Evolutionary conservation across 1,284 basidiomycete species (phyloP).

Genomic region (Neolentinus lepideus): DNA sequence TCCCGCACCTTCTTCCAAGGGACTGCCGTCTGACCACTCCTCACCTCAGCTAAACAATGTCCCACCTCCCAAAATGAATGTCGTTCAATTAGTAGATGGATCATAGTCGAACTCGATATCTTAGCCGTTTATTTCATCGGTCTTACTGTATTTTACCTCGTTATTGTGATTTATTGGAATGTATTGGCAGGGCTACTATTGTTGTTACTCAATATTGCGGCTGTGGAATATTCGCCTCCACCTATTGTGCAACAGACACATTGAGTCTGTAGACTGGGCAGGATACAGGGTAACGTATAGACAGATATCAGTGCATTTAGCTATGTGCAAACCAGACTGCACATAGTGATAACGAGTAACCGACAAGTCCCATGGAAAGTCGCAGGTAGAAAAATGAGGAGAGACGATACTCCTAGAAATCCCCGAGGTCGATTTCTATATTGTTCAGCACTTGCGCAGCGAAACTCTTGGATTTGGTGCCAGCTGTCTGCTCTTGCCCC

Average conservation of each 20-base stretch:
- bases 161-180: not conserved
- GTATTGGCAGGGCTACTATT: not conserved
- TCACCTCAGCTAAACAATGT: not conserved
- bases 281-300: too few relatives aligned
- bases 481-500: constrained; percentile 9
- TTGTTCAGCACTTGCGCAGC: constrained; percentile 54
- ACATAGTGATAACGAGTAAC: too few relatives aligned
- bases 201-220: not conserved
- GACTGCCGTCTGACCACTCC: not conserved
- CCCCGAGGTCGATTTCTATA: constrained; percentile 72
- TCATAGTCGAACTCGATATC: not conserved
- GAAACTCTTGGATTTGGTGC: constrained; percentile 34
- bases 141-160: not conserved
- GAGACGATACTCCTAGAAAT: constrained; percentile 42
- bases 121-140: not conserved
- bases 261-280: too few relatives aligned
- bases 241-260: too few relatives aligned
- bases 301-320: too few relatives aligned
- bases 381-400: not conserved
- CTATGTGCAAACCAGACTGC: too few relatives aligned
- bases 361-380: not conserved
- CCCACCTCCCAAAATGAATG: not conserved
- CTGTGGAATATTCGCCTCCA: not conserved
- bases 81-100: constrained; percentile 2
- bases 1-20: not conserved